Percentiles rank a stretch among this genome's conserved stretches.
Evolutionary conservation across 2,329 filamentous ascomycete genomes (phyloP).

Genomic region (Tolypocladium pustulatum): DNA sequence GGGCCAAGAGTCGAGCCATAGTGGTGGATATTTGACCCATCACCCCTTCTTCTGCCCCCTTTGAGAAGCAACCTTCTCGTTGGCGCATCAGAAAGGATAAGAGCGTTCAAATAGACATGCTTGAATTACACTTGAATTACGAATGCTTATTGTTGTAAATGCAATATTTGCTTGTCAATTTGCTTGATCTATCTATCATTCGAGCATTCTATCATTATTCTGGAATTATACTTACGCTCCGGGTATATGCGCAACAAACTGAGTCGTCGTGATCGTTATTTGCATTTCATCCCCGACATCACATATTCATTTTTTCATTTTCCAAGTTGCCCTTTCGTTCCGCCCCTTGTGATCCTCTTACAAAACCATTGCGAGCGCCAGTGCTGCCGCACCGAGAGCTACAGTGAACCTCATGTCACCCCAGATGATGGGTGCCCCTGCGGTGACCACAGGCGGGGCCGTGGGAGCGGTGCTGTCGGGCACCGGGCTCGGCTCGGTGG

Average conservation of each 20-base stretch:
- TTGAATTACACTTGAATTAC: too few relatives aligned
- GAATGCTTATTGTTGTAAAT: too few relatives aligned
- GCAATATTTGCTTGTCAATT: background rate
- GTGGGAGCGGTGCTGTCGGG: constrained; percentile 10
- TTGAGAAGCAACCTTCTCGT: background rate
- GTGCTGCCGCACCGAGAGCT: background rate
- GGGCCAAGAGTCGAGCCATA: constrained; percentile 28
- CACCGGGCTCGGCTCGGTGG: background rate
- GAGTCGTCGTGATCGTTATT: background rate
- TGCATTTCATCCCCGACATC: background rate
- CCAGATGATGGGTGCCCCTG: background rate
- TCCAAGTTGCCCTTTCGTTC: background rate
- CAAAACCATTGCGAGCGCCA: constrained; percentile 1
- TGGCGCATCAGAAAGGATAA: background rate
- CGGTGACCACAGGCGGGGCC: constrained; percentile 3
- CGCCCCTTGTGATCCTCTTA: background rate
- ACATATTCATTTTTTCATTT: too few relatives aligned
- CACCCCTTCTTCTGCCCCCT: background rate
- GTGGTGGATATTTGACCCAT: constrained; percentile 22
- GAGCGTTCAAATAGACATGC: too few relatives aligned
- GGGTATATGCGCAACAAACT: background rate
- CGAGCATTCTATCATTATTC: background rate
- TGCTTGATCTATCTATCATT: background rate
- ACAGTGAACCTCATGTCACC: background rate
- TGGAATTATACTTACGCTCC: background rate